Evolutionary conservation across 2,329 filamentous ascomycete genomes (phyloP).

Genomic region (Aspergillus quadricinctus): DNA sequence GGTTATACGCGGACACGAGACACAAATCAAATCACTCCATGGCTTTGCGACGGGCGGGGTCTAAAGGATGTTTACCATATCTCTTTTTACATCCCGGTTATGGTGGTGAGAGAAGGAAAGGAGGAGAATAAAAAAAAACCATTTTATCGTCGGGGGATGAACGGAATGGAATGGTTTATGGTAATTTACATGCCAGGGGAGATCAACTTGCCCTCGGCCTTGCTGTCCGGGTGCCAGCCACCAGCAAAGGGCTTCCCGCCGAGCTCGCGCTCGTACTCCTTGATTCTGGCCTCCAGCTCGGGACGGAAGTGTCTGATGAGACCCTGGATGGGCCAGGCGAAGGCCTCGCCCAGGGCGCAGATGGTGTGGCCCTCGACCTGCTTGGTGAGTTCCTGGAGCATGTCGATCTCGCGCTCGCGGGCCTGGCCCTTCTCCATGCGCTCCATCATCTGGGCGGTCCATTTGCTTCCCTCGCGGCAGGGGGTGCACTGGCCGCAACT

Average conservation of each 20-base stretch:
- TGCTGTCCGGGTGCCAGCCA: conserved; percentile 76
- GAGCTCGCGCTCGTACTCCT: conserved; percentile 67
- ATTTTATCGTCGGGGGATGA: not conserved
- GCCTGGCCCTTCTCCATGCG: conserved; percentile 90
- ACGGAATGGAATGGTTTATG: not conserved
- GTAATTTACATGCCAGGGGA: conserved; percentile 71
- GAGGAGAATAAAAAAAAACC: not conserved
- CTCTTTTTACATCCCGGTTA: not conserved
- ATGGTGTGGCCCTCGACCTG: conserved; percentile 99
- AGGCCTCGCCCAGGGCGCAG: conserved; percentile 94
- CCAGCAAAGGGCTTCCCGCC: conserved; percentile 76
- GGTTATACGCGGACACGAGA: not conserved
- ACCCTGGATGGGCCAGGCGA: conserved; percentile 97
- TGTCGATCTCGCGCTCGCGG: conserved; percentile 90
- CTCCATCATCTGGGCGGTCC: conserved; percentile 98
- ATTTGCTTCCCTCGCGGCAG: conserved; percentile 98
- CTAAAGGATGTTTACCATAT: not conserved
- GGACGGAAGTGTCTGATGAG: conserved; percentile 97
- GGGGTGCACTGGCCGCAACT: conserved; percentile 97
- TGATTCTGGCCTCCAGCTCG: conserved; percentile 88
- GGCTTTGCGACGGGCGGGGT: not conserved
- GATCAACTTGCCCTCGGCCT: conserved; percentile 74
- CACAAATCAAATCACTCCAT: not conserved
- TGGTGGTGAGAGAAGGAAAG: not conserved
- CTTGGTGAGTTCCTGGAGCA: conserved; percentile 98